phyloP scores from a whole-genome alignment of 768 basidiomycete species.

The Chiua virens region DNA sequence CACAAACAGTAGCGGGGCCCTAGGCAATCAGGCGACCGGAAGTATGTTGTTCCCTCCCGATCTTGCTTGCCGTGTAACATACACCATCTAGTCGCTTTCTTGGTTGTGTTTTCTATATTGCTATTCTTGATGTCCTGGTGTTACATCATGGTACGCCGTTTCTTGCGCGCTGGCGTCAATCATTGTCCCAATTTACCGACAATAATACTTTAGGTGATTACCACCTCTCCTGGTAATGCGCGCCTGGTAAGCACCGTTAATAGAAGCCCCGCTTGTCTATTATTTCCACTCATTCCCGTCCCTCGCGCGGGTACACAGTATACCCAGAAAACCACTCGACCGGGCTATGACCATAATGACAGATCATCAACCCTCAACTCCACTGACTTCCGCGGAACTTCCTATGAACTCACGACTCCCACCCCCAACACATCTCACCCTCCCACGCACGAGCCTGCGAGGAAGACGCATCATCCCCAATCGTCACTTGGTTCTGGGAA shows the following conservation, averaged over 20 bases:
- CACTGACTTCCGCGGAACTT: slow-evolving; percentile 27
- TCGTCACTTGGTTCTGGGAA: slow-evolving; percentile 26
- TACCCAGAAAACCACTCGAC: slow-evolving; percentile 20
- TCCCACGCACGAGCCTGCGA: slow-evolving; percentile 14
- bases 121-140: slow-evolving; percentile 77
- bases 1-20: slow-evolving; percentile 38
- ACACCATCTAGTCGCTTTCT: slow-evolving; percentile 53
- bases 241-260: slow-evolving; percentile 49
- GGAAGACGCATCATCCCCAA: slow-evolving; percentile 9
- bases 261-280: not conserved
- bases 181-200: not conserved
- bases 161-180: not conserved
- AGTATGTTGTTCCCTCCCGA: slow-evolving; percentile 50
- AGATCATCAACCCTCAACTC: slow-evolving; percentile 20
- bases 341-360: slow-evolving; percentile 20
- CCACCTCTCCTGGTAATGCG: slow-evolving; percentile 70
- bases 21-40: slow-evolving; percentile 54
- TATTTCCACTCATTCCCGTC: slow-evolving; percentile 8
- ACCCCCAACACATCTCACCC: slow-evolving; percentile 6
- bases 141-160: slow-evolving; percentile 61
- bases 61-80: slow-evolving; percentile 4
- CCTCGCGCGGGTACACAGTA: slow-evolving; percentile 15
- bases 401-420: slow-evolving; percentile 29
- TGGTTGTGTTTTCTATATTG: slow-evolving; percentile 62
- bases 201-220: slow-evolving; percentile 49